Conservation (phyloP, 768 basidiomycete species). For the Cantharellus anzutake region DNA sequence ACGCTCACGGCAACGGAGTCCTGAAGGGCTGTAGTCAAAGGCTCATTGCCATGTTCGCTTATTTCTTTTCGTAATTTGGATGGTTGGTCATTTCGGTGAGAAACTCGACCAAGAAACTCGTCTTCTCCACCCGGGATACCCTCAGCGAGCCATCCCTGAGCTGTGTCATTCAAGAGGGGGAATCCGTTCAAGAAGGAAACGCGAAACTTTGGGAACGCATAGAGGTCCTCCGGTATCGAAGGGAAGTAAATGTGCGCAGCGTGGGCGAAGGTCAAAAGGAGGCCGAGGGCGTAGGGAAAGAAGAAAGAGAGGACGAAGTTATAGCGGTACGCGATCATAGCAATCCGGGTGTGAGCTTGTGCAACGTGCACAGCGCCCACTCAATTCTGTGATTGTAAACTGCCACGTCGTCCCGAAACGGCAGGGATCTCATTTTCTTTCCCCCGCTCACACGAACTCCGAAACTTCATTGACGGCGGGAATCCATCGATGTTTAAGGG, state of each 20-base stretch:
- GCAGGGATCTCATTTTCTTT: too few relatives aligned
- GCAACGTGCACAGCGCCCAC: too few relatives aligned
- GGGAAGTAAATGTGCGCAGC: slow-evolving; percentile 27
- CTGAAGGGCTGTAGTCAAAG: too few relatives aligned
- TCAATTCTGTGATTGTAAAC: too few relatives aligned
- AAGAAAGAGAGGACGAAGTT: slow-evolving; percentile 1
- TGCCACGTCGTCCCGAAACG: too few relatives aligned
- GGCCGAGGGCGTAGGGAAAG: not conserved
- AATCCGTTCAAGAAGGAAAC: slow-evolving; percentile 62
- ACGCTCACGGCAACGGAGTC: too few relatives aligned
- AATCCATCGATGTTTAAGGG: too few relatives aligned
- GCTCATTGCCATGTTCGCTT: too few relatives aligned
- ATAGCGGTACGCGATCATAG: not conserved
- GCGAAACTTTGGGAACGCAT: slow-evolving; percentile 66
- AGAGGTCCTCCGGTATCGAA: slow-evolving; percentile 60
- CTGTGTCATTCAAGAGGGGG: slow-evolving; percentile 56
- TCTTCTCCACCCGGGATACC: slow-evolving; percentile 57
- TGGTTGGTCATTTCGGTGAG: slow-evolving; percentile 28
- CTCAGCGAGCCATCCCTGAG: slow-evolving; percentile 49
- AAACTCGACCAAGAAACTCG: slow-evolving; percentile 41
- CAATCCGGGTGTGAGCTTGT: too few relatives aligned
- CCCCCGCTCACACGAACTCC: too few relatives aligned
- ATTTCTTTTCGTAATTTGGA: too few relatives aligned
- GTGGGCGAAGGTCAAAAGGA: not conserved
- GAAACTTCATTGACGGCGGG: too few relatives aligned